These are phyloP conservation scores for Podaxis carcinomalis DNA, from an alignment of 768 basidiomycete genomes.

Conservation along the genomic window DNA sequence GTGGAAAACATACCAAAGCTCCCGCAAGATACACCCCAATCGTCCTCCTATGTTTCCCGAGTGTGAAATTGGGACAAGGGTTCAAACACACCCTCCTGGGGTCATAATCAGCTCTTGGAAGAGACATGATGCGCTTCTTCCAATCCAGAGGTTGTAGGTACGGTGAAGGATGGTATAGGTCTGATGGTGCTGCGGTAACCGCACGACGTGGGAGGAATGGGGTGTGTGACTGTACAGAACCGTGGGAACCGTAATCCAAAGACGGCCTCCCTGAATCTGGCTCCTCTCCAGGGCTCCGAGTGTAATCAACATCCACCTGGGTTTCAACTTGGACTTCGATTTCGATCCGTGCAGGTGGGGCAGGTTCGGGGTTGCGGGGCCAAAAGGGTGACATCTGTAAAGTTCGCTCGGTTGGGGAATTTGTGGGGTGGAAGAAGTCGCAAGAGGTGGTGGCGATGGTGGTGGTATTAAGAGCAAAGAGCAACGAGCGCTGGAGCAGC, in stretches of 20 bases:
- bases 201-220: conserved; percentile 17
- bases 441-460: neutral
- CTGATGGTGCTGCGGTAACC: conserved; percentile 10
- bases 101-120: conserved; percentile 75
- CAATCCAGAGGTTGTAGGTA: conserved; percentile 3
- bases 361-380: neutral
- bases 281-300: neutral
- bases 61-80: conserved; percentile 71
- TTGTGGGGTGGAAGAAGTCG: neutral
- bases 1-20: conserved; percentile 64
- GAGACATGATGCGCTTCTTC: conserved; percentile 38
- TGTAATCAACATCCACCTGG: conserved; percentile 20
- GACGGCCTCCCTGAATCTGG: neutral
- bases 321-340: conserved; percentile 25
- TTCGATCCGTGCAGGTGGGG: neutral
- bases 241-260: conserved; percentile 24
- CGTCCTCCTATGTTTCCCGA: conserved; percentile 76
- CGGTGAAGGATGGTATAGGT: conserved; percentile 8
- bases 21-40: conserved; percentile 91
- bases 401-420: neutral
- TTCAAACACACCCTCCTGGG: conserved; percentile 85
- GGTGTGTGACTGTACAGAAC: conserved; percentile 12
- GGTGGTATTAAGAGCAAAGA: neutral
- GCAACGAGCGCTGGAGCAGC: neutral
- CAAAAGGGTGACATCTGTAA: neutral